Evolutionary conservation across 2,329 filamentous ascomycete genomes (phyloP), one percentile per base, ranked within the genome.

Genomic region (Allantophomopsis lycopodina): DNA sequence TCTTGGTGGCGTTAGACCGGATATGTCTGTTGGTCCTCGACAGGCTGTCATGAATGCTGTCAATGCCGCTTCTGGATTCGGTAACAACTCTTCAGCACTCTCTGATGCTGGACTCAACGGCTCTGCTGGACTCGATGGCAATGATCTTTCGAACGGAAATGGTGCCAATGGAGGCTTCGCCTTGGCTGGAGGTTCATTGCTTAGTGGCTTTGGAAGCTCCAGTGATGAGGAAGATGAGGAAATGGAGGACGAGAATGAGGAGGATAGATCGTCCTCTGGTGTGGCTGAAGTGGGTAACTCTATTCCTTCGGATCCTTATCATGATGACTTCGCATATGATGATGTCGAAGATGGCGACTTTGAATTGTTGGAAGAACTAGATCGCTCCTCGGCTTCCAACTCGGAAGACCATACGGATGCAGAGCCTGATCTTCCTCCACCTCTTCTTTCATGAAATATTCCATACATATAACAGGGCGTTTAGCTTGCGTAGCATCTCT

Each of bases 181-280:
- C 33, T 75, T 84, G 50, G 79, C 76, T 52, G 72, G 77, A 32
- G 81, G 82, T 38, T 81, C 83, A 21, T 65, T 94, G 44, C 73
- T 91, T 20, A 89, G 84, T 55, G 87, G 88, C 39, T 96, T 96
- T 61, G 88, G 86, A 55, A 94, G 87, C 61, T 91, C 84, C 37
- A 94, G 87, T 53, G 87, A 94, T 50, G 89, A 95, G 60, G 91
- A 96, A 48, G 91, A 96, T 47, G 89, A 95, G 51, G 89, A 95
- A 46, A 83, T 86, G 62, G 85, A 94, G 44, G 83, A 85, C 42
- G 82, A 82, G 48, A 80, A 89, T 48, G 82, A 85, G 50, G 81
- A 85, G 45, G 74, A 65, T 35, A 52, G 52, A 38, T 44, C 40
- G 23, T 49, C 50, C 54, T 47, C 43, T 44, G 48, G 48, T 41